Base-by-base conservation (phyloP, 495 filamentous ascomycete genomes). In the Hyaloscypha hepaticicola region DNA sequence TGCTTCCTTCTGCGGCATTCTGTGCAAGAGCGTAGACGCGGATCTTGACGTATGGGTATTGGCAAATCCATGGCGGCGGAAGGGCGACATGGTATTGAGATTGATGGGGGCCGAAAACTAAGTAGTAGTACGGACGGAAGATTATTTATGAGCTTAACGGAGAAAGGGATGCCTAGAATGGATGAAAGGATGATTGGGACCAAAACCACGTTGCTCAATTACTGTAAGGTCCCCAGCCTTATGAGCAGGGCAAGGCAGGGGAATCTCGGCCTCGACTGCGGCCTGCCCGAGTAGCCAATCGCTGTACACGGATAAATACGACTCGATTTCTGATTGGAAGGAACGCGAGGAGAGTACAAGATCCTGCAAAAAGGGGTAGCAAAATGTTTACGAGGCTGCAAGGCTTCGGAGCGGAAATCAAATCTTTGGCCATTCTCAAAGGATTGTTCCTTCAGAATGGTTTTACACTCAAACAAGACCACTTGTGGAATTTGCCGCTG, bases 1-100 rank as follows among this genome's bases (percentile, higher is more conserved):
- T 53, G 50, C 25, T 53, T 53, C 25, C 50, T 53, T 21, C 50
- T 19, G 19, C 50, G 50, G 25, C 50, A 53, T 27, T 53, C 50
- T 27, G 12, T 53, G 14, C 50, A 53, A 24, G 38, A 45, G 11
- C 38, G 14, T 5, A 34, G 5, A 5, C 31, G 38, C 7, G 19
- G 19, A 3, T 45, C 38, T 45, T 3, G 38, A 4, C 38, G 38
- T 19, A 16, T 16, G 16, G 6, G 38, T 9, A 45, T 45, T 45
- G 16, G 38, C 38, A 3, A 16, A 16, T 45, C 11, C 38, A 45
- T 45, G 11, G 38, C 38, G 38, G 38, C 38, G 16, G 16, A 16
- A 45, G 4, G 4, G 38, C 38, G 38, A 45, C 38, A 45, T 45
- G 38, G 19, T 45, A 45, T n/a, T n/a, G n/a, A n/a, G n/a, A n/a